phyloP scores from a whole-genome alignment of 2,329 filamentous ascomycete species.

The Penicillium fuscoglaucum region DNA sequence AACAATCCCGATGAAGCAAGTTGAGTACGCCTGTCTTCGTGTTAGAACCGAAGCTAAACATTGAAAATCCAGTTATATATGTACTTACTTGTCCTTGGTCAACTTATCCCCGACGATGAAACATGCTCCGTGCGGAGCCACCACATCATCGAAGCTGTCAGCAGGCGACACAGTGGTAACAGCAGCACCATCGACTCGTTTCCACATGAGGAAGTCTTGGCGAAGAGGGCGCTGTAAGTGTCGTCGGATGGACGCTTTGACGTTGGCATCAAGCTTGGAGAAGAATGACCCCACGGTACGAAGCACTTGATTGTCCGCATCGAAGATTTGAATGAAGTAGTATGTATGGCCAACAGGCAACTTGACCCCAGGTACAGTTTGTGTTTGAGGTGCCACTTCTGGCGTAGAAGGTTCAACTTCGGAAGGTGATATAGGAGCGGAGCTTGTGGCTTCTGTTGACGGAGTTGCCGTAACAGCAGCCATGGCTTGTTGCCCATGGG shows the following conservation, averaged over 20 bases:
- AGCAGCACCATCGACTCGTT: slow-evolving; percentile 41
- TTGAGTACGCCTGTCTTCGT: slow-evolving; percentile 31
- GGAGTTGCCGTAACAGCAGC: slow-evolving; percentile 14
- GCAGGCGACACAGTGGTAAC: slow-evolving; percentile 37
- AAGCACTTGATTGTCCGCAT: slow-evolving; percentile 50
- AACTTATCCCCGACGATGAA: slow-evolving; percentile 46
- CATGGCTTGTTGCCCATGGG: slow-evolving; percentile 29
- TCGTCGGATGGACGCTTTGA: slow-evolving; percentile 44
- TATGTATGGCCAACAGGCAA: slow-evolving; percentile 43
- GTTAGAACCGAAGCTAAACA: background rate
- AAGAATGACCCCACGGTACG: slow-evolving; percentile 45
- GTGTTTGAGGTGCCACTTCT: slow-evolving; percentile 4
- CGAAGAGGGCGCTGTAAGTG: slow-evolving; percentile 40
- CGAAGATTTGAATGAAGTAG: slow-evolving; percentile 55
- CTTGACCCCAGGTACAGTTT: slow-evolving; percentile 20
- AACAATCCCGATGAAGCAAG: slow-evolving; percentile 39
- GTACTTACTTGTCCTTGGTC: slow-evolving; percentile 39
- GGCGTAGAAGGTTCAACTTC: slow-evolving; percentile 13
- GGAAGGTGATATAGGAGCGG: slow-evolving; percentile 7
- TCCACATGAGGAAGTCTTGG: slow-evolving; percentile 47
- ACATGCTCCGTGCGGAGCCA: slow-evolving; percentile 40
- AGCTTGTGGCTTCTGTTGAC: slow-evolving; percentile 15
- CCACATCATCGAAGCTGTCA: slow-evolving; percentile 36
- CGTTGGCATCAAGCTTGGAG: slow-evolving; percentile 40
- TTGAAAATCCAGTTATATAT: background rate